phyloP scores from a whole-genome alignment of 805 yeast species.

The Sugiyamaella qingdaonensis region DNA sequence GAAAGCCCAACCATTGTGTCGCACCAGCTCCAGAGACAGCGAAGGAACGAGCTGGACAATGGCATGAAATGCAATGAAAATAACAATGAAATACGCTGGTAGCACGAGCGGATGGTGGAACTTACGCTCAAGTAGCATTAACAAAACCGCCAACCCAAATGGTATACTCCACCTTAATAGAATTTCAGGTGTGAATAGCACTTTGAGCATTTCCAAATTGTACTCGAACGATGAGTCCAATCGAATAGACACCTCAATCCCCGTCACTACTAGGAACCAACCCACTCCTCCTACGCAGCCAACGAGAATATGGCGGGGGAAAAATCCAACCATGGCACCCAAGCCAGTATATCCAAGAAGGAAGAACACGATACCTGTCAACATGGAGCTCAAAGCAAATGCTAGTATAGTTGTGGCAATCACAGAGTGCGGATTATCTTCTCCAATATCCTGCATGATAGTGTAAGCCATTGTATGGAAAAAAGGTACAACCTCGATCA shows the following conservation, averaged over 20 bases:
- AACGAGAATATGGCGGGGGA: constrained; percentile 91
- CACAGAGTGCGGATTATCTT: constrained; percentile 42
- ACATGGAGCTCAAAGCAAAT: constrained; percentile 73
- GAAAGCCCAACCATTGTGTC: constrained; percentile 84
- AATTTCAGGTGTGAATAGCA: constrained; percentile 40
- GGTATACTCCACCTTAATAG: constrained; percentile 73
- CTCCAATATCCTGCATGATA: constrained; percentile 55
- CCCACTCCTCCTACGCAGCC: constrained; percentile 99
- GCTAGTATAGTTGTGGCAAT: constrained; percentile 84
- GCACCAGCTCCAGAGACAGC: constrained; percentile 56
- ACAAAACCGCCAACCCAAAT: constrained; percentile 52
- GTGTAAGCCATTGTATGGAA: constrained; percentile 90
- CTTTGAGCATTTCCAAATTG: constrained; percentile 34
- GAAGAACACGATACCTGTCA: constrained; percentile 82
- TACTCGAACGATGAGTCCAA: constrained; percentile 70
- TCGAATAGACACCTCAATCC: constrained; percentile 84
- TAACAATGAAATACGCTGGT: constrained; percentile 72
- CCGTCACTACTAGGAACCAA: constrained; percentile 83
- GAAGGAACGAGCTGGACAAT: constrained; percentile 61
- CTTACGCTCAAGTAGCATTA: constrained; percentile 60
- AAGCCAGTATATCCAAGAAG: constrained; percentile 70
- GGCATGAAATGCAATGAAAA: constrained; percentile 66
- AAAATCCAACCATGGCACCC: constrained; percentile 88
- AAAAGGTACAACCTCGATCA: constrained; percentile 99
- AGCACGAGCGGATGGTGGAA: constrained; percentile 69